Base-by-base conservation (phyloP, 257 asterid genomes). In the Solanum tacnaense region DNA sequence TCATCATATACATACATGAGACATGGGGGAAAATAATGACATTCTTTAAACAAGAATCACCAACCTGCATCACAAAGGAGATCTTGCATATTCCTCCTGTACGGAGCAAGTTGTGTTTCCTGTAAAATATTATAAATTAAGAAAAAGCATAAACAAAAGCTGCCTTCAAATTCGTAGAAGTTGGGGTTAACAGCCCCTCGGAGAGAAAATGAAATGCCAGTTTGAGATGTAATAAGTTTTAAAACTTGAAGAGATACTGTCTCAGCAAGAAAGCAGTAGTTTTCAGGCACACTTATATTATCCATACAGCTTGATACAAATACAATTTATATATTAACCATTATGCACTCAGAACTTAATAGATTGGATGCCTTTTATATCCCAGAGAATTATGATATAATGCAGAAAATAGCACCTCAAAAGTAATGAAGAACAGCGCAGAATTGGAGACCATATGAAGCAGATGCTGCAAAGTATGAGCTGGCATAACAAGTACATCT, bases 61-160 rank as follows among this genome's bases (percentile, higher is more conserved):
- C 46, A 88, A 96, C 99, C 98, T 88, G 99, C 93, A 90, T 97
- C 99, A 89, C 99, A 97, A n/a, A 97, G 97, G 90, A 96, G 96
- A 92, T 97, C 99, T 92, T 97, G 99, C 96, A 94, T 94, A 89
- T 97, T 97, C 92, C 99, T 96, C 85, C 96, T 92, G 46, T 94
- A 96, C 41, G 99, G 99, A 89, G 94, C 94, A 89, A 97, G 97
- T 88, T 97, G 99, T 15, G 98, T 96, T 93, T 97, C 99, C 98
- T 97, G 90, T 27, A 46, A 18, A 83, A 67, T 70, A 21, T 83
- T 73, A 74, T 52, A 35, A 65, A 88, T 60, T 52, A 25, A 49
- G 10, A 52, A 49, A 79, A 46, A 29, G 68, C 68, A 81, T 81
- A 49, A 81, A 81, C 11, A 5, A 82, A 82, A 82, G 29, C 68